Conservation (phyloP, 108 stramenopile genomes). For the Craspedostauros australis region DNA sequence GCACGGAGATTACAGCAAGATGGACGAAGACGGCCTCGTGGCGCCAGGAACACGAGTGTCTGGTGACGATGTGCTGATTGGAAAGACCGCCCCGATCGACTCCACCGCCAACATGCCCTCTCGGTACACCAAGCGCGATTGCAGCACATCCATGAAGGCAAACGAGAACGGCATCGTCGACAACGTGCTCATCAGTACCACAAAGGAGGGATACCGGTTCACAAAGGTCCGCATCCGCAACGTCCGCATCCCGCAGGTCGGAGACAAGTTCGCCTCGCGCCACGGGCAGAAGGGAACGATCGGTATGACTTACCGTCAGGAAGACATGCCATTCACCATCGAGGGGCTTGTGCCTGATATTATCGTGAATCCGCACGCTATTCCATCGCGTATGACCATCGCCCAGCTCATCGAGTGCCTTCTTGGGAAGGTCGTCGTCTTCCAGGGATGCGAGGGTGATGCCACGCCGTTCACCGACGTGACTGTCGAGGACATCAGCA, state of each 20-base stretch:
- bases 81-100: conserved; percentile 92
- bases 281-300: conserved; percentile 99
- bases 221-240: conserved; percentile 97
- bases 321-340: conserved; percentile 98
- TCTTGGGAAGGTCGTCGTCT: conserved; percentile 93
- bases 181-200: conserved; percentile 84
- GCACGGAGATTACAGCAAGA: conserved; percentile 94
- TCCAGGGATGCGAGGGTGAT: conserved; percentile 95
- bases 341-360: conserved; percentile 98
- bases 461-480: conserved; percentile 98
- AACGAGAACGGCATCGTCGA: conserved; percentile 98
- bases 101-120: conserved; percentile 62
- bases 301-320: conserved; percentile 98
- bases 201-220: conserved; percentile 93
- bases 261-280: conserved; percentile 78
- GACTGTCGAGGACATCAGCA: conserved; percentile 90
- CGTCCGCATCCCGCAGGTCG: conserved; percentile 89
- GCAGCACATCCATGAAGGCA: conserved; percentile 93
- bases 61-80: conserved; percentile 94
- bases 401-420: conserved; percentile 98
- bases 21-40: conserved; percentile 97
- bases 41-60: conserved; percentile 93
- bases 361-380: conserved; percentile 99
- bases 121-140: conserved; percentile 90
- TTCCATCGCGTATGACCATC: conserved; percentile 99